A percentile compares a stretch with the other conserved stretches of the same genome.
Conservation (phyloP, 257 asterid genomes). For the Forsythia viridissima region DNA sequence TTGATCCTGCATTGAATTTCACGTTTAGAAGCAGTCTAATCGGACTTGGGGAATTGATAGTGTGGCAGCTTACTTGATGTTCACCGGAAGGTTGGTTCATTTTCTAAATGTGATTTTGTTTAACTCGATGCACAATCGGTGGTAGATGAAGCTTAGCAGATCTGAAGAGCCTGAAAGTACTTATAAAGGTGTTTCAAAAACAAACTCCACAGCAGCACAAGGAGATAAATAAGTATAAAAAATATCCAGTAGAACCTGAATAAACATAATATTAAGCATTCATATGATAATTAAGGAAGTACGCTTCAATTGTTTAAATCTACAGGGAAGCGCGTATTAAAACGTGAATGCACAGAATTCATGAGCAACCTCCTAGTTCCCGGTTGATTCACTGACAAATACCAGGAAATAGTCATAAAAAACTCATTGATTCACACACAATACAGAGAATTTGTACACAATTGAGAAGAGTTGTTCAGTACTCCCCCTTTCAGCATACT, state of each 20-base stretch:
- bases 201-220: neutral
- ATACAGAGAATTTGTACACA: neutral
- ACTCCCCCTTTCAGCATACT: no score
- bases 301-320: no score
- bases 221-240: neutral
- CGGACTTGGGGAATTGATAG: neutral
- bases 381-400: no score
- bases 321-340: no score
- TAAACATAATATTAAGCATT: no score
- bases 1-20: conserved; percentile 54
- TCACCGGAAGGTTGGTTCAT: conserved; percentile 63
- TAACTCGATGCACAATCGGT: neutral
- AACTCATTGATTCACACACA: no score
- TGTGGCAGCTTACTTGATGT: conserved; percentile 54
- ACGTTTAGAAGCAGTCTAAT: neutral
- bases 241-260: neutral
- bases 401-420: no score
- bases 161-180: conserved; percentile 29
- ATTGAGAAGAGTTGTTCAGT: neutral
- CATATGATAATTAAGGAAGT: no score
- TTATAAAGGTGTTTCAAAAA: neutral
- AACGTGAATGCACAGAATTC: no score
- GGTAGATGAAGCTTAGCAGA: conserved; percentile 11
- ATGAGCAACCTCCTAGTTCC: no score
- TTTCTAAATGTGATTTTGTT: neutral